A percentile compares a stretch with the other conserved stretches of the same genome.
These are phyloP conservation scores for Fraxinus platypoda DNA, from an alignment of 305 asterid species.

Conservation along the genomic window DNA sequence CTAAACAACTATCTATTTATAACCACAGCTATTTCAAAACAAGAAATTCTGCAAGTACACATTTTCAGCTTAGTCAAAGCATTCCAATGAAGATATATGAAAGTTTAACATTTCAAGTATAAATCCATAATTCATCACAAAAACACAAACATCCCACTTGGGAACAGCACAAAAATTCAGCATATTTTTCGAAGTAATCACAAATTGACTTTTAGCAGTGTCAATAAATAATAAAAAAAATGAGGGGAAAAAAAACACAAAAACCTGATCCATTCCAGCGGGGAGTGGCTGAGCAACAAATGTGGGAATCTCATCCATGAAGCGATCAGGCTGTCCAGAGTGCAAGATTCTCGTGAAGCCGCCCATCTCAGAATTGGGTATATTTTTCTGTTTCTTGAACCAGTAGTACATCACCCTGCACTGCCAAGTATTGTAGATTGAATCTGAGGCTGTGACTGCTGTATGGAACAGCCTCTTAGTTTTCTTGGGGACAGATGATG, in stretches of 20 bases:
- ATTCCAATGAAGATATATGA: neutral
- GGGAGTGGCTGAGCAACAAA: constrained; percentile 91
- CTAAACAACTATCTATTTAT: neutral
- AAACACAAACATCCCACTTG: neutral
- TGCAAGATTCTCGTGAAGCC: constrained; percentile 90
- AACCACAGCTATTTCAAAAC: neutral
- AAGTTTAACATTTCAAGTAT: neutral
- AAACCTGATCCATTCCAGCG: constrained; percentile 82
- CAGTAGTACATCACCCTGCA: constrained; percentile 88
- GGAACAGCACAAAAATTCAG: neutral
- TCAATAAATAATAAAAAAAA: neutral
- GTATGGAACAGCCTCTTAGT: constrained; percentile 77
- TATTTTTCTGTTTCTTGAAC: constrained; percentile 65
- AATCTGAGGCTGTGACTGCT: constrained; percentile 87
- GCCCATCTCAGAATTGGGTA: constrained; percentile 74
- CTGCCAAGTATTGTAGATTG: constrained; percentile 96
- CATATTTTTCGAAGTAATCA: neutral
- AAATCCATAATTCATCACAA: neutral
- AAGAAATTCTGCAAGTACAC: neutral
- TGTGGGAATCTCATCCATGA: constrained; percentile 96
- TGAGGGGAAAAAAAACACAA: neutral
- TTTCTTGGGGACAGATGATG: constrained; percentile 21
- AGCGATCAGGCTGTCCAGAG: constrained; percentile 60
- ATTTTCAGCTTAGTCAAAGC: neutral
- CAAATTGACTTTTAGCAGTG: neutral